A percentile compares a stretch with the other conserved stretches of the same genome.
These are phyloP conservation scores for Penicillium cinerascens DNA, from an alignment of 495 filamentous ascomycete genomes.

Conservation along the genomic window DNA sequence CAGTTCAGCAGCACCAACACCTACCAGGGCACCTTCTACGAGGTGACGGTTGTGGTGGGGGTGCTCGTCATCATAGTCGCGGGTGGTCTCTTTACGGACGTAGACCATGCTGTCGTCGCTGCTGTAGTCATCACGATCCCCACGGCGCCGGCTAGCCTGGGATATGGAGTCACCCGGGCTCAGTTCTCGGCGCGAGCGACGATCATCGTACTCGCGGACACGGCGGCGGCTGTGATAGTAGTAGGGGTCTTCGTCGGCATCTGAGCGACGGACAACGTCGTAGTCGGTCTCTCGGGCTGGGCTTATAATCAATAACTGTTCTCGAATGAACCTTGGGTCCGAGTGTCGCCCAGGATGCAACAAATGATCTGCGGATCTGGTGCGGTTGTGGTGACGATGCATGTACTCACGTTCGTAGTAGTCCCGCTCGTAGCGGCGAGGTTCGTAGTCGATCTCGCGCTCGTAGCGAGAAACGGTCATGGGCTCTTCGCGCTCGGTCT, in stretches of 20 bases:
- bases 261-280: slow-evolving; percentile 65
- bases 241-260: slow-evolving; percentile 50
- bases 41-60: slow-evolving; percentile 71
- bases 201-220: slow-evolving; percentile 53
- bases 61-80: slow-evolving; percentile 53
- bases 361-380: slow-evolving; percentile 67
- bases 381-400: slow-evolving; percentile 57
- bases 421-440: slow-evolving; percentile 48
- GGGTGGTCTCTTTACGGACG: slow-evolving; percentile 48
- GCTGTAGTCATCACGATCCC: slow-evolving; percentile 45
- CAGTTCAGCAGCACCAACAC: slow-evolving; percentile 71
- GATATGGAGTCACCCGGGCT: slow-evolving; percentile 57
- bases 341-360: slow-evolving; percentile 46
- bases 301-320: slow-evolving; percentile 72
- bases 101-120: slow-evolving; percentile 66
- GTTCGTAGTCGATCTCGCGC: slow-evolving; percentile 43
- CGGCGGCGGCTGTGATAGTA: slow-evolving; percentile 63
- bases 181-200: slow-evolving; percentile 51
- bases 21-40: slow-evolving; percentile 82
- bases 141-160: slow-evolving; percentile 42
- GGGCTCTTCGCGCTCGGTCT: slow-evolving; percentile 43
- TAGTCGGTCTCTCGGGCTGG: slow-evolving; percentile 69
- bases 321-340: slow-evolving; percentile 65
- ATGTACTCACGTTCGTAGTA: slow-evolving; percentile 52
- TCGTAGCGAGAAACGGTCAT: slow-evolving; percentile 40